phyloP scores from a whole-genome alignment of 805 yeast genomes.

The Danielia reshetovae region DNA sequence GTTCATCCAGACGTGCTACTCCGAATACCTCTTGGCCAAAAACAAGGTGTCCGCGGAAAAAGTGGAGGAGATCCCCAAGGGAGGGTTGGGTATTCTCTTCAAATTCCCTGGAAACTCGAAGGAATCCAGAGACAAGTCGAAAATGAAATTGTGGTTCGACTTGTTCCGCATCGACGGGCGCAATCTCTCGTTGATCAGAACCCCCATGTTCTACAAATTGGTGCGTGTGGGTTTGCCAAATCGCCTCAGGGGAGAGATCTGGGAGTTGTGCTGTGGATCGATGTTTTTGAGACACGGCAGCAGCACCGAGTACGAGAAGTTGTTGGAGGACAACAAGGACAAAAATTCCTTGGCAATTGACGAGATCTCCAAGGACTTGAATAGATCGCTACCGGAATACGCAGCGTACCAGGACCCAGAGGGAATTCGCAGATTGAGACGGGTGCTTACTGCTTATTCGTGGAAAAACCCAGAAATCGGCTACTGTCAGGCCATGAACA shows the following conservation, averaged over 20 bases:
- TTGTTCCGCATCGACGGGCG: constrained; percentile 81
- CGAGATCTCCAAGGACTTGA: constrained; percentile 93
- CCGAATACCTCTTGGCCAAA: constrained; percentile 73
- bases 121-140: constrained; percentile 72
- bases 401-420: constrained; percentile 85
- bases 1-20: constrained; percentile 70
- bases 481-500: constrained; percentile 98
- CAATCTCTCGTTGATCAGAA: constrained; percentile 69
- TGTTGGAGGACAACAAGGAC: constrained; percentile 60
- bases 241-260: constrained; percentile 87
- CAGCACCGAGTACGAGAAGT: constrained; percentile 51
- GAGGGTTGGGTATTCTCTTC: constrained; percentile 82
- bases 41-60: constrained; percentile 44
- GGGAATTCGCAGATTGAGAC: constrained; percentile 79
- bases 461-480: constrained; percentile 98
- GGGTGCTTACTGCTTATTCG: constrained; percentile 89
- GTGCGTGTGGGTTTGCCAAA: constrained; percentile 94
- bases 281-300: constrained; percentile 67
- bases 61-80: constrained; percentile 56
- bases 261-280: constrained; percentile 92
- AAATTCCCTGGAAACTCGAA: constrained; percentile 88
- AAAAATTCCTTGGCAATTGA: constrained; percentile 81
- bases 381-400: constrained; percentile 92
- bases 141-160: constrained; percentile 92
- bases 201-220: constrained; percentile 74